phyloP scores from a whole-genome alignment of 2,329 filamentous ascomycete genomes.

The Scopulariopsis brevicaulis region DNA sequence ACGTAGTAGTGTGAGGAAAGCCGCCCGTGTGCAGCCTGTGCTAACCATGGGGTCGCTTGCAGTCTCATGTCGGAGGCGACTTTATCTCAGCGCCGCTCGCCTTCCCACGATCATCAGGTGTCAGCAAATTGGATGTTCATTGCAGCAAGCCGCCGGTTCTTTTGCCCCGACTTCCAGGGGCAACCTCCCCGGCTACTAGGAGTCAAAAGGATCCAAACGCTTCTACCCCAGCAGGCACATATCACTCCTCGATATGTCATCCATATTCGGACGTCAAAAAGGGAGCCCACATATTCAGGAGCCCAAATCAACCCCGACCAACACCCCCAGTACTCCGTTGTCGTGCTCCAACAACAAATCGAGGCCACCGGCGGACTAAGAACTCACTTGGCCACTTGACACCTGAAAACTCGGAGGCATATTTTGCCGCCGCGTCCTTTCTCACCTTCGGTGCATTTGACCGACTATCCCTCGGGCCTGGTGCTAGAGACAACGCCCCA shows the following conservation, averaged over 20 bases:
- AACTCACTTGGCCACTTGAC: conserved; percentile 12
- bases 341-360: conserved; percentile 20
- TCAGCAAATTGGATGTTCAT: conserved; percentile 9
- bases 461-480: conserved; percentile 8
- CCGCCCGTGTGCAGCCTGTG: conserved; percentile 22
- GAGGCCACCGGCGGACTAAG: conserved; percentile 18
- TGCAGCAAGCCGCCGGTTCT: not conserved
- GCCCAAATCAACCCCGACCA: conserved; percentile 13
- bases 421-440: conserved; percentile 19
- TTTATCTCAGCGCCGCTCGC: conserved; percentile 5
- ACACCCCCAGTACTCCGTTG: conserved; percentile 11
- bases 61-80: conserved; percentile 12
- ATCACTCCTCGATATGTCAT: not conserved
- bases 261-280: not conserved
- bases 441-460: conserved; percentile 20
- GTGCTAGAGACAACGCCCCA: not conserved
- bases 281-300: conserved; percentile 8
- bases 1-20: conserved; percentile 22
- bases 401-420: conserved; percentile 17
- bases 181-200: not conserved
- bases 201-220: not conserved
- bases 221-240: not conserved
- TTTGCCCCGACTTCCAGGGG: not conserved
- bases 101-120: conserved; percentile 10
- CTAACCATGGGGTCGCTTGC: conserved; percentile 21